Evolutionary conservation across 148 eudicot species (phyloP).

Genomic region (Rhododendron molle): DNA sequence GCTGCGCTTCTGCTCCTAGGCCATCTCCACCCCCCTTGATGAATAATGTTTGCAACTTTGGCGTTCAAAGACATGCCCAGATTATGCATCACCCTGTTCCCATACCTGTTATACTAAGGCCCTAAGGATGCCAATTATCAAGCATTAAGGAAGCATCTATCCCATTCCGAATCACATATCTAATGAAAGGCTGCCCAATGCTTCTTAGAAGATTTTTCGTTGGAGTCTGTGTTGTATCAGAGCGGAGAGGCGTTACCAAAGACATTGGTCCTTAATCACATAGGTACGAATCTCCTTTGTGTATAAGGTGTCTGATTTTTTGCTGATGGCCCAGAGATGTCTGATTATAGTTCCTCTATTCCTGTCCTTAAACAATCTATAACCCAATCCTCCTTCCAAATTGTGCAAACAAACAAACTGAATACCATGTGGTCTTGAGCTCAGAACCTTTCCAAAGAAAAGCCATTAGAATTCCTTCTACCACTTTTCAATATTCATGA

Average conservation of each 20-base stretch:
- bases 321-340: neutral
- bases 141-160: neutral
- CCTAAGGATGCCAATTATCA: neutral
- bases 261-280: neutral
- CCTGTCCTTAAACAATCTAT: neutral
- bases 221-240: neutral
- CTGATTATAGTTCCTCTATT: neutral
- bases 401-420: neutral
- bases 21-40: neutral
- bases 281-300: neutral
- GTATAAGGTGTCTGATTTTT: neutral
- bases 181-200: neutral
- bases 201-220: neutral
- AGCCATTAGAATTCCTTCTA: neutral
- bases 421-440: neutral
- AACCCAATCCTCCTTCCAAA: neutral
- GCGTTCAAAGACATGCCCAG: neutral
- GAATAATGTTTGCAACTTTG: neutral
- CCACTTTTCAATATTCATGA: neutral
- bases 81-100: neutral
- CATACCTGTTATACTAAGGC: neutral
- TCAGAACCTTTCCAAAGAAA: neutral
- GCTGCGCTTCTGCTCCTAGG: neutral
- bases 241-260: neutral
- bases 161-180: neutral